Conservation (phyloP, 2,329 filamentous ascomycete species). For the Aquanectria penicillioides region DNA sequence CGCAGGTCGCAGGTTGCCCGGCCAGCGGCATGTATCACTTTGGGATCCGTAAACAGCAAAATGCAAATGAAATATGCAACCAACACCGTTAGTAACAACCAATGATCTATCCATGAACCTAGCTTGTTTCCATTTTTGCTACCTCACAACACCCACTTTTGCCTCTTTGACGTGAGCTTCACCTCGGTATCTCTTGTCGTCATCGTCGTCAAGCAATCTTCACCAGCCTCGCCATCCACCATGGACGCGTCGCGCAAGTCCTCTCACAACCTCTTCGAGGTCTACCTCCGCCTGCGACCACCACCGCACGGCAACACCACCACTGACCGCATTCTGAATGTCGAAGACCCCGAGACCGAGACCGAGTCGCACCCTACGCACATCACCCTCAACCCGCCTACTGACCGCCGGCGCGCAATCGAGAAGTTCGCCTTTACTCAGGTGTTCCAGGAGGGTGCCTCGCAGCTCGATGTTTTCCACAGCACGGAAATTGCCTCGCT, state of each 20-base stretch:
- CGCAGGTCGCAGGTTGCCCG: constrained; percentile 34
- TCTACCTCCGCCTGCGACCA: constrained; percentile 85
- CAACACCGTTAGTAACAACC: constrained; percentile 21
- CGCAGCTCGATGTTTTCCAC: constrained; percentile 87
- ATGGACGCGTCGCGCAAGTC: constrained; percentile 54
- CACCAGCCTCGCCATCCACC: constrained; percentile 11
- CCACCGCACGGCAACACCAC: constrained; percentile 60
- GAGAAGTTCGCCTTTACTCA: constrained; percentile 95
- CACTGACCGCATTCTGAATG: constrained; percentile 78
- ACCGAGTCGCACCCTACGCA: constrained; percentile 65
- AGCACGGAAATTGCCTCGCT: constrained; percentile 79
- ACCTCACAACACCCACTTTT: constrained; percentile 18
- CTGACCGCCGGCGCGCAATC: constrained; percentile 85
- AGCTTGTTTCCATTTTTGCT: constrained; percentile 27
- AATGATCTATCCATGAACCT: constrained; percentile 36
- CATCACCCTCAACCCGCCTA: constrained; percentile 82
- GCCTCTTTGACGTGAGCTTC: constrained; percentile 1
- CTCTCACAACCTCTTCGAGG: constrained; percentile 79
- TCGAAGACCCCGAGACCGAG: constrained; percentile 72
- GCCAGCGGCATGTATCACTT: constrained; percentile 29
- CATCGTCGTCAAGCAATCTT: not conserved
- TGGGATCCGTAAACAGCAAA: constrained; percentile 21
- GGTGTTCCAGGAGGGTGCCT: constrained; percentile 88
- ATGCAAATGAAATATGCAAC: constrained; percentile 21
- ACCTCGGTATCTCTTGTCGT: not conserved